Evolutionary conservation across 2,329 filamentous ascomycete species (phyloP).

Genomic region (Colletotrichum sp.): DNA sequence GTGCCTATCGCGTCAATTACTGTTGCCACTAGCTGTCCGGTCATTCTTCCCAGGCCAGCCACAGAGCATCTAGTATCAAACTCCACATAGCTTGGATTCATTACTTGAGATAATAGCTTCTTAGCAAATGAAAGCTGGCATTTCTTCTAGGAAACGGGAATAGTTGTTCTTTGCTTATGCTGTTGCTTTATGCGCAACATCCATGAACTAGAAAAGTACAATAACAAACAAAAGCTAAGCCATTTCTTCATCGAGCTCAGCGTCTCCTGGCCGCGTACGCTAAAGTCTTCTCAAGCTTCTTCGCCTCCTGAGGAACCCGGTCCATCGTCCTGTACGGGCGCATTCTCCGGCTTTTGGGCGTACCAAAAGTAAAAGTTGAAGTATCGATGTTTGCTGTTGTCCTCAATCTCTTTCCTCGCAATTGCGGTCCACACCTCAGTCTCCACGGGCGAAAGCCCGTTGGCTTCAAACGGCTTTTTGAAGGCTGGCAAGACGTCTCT

Average conservation of each 20-base stretch:
- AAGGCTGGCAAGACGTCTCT: constrained; percentile 46
- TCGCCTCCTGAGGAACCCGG: not conserved
- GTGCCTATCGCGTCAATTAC: too few relatives aligned
- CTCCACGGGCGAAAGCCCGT: constrained; percentile 38
- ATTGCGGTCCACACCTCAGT: constrained; percentile 35
- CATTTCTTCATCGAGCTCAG: not conserved
- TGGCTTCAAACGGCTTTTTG: constrained; percentile 43
- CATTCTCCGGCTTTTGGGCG: constrained; percentile 43
- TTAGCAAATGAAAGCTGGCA: too few relatives aligned
- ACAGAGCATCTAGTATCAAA: too few relatives aligned
- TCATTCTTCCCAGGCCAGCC: too few relatives aligned
- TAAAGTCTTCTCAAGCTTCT: not conserved
- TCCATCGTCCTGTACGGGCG: not conserved
- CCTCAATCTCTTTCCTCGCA: constrained; percentile 37
- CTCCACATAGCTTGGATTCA: too few relatives aligned
- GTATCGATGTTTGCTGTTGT: constrained; percentile 44
- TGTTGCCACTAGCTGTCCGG: too few relatives aligned
- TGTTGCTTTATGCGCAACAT: too few relatives aligned
- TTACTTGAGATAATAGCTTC: too few relatives aligned
- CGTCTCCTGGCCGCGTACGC: not conserved
- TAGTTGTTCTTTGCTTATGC: too few relatives aligned
- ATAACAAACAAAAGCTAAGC: too few relatives aligned
- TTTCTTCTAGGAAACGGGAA: too few relatives aligned
- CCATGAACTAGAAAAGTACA: too few relatives aligned
- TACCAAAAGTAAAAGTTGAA: constrained; percentile 47